phyloP scores from a whole-genome alignment of 192 early-diverging fungal species.

The Chytriomyces hyalinus region DNA sequence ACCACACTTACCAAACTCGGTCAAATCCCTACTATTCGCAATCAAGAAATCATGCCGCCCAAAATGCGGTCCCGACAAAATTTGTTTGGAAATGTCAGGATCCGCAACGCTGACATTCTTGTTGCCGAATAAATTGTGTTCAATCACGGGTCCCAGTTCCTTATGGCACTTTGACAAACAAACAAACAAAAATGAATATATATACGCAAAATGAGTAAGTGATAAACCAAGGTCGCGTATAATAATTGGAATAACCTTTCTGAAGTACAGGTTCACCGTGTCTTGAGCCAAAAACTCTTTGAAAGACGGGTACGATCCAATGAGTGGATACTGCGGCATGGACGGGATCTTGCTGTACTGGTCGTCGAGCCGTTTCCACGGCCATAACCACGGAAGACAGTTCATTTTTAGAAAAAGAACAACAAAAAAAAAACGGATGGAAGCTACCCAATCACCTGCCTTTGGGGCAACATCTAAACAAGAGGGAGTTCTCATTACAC shows the following conservation, averaged over 20 bases:
- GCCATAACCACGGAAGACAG: not conserved
- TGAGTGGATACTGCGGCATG: not conserved
- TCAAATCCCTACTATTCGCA: constrained; percentile 22
- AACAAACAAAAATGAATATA: not conserved
- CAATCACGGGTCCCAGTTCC: constrained; percentile 8
- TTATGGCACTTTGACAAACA: not conserved
- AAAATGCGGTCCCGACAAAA: constrained; percentile 23
- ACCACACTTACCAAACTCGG: constrained; percentile 10
- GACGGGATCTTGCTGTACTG: not conserved
- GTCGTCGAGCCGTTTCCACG: not conserved
- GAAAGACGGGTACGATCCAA: not conserved
- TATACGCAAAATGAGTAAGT: no score
- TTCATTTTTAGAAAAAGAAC: no score
- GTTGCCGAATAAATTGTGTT: constrained; percentile 7
- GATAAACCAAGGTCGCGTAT: no score
- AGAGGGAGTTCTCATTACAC: no score
- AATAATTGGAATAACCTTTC: no score
- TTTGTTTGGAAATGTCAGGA: constrained; percentile 5
- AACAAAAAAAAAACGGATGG: no score
- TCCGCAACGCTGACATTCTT: not conserved
- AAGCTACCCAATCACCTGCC: no score
- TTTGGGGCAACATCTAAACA: no score
- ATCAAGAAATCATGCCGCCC: constrained; percentile 7
- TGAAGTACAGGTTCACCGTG: not conserved
- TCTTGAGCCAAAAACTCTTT: not conserved